Evolutionary conservation across 768 basidiomycete species (phyloP), one percentile per base, ranked within the genome.

Genomic region (Russula emetica): DNA sequence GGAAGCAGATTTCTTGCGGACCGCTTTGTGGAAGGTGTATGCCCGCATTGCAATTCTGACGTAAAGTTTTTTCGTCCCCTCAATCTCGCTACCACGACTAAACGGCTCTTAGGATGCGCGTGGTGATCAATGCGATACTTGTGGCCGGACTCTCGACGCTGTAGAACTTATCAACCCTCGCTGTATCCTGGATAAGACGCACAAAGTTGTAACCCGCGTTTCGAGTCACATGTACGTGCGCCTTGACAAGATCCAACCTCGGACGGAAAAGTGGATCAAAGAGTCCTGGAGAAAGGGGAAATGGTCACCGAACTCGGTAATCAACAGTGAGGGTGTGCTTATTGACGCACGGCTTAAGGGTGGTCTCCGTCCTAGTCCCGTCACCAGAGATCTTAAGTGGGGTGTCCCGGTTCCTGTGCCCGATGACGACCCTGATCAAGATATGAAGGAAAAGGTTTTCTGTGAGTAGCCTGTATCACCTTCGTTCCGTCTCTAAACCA

Each of bases 61-160:
- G 90, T 90, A 64, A 68, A 26, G 58, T 14, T 57, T 57, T 58
- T 44, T 38, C 40, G 5, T 26, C 9, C 9, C n/a, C 6, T 20
- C 8, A 5, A 1, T 42, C 32, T 50, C 22, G 22, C 5, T 14
- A 24, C 13, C 52, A 6, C 20, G 5, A 42, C 56, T 45, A n/a
- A 47, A 7, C 22, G 26, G 47, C 34, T 5, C 22, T 30, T 61
- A 93, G 89, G 97, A 98, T 70, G 97, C 96, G 38, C 90, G 97
- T 40, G 97, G 97, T 9, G 97, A 99, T 74, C 97, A 99, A 78
- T 99, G 97, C 74, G 97, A 99, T 74, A 80, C 85, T 59, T 99
- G 97, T 74, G 86, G 88, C 51, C 83, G 92, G 60, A 98, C 97
- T 2, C 83, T 97, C 50, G 93, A 98, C 67, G 93, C 97, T 2